Evolutionary conservation across 495 filamentous ascomycete species (phyloP).

Genomic region (Penicillium crystallinum): DNA sequence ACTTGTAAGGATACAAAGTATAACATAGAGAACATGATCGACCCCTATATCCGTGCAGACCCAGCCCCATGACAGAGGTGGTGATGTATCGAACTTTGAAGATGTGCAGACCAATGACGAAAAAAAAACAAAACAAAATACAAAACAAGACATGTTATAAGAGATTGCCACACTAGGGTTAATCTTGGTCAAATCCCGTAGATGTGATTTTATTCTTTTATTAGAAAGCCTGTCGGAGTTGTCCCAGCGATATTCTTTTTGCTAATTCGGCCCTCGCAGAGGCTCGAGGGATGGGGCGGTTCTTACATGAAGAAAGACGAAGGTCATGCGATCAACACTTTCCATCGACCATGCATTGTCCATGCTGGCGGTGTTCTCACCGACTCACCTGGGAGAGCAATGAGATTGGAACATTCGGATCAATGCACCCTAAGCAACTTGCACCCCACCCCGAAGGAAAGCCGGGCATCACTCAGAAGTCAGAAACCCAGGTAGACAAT

Average conservation of each 20-base stretch:
- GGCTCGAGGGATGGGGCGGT: conserved; percentile 26
- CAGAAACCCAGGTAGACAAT: neutral
- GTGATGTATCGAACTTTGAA: conserved; percentile 33
- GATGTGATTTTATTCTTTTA: conserved; percentile 13
- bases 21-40: conserved; percentile 27
- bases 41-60: conserved; percentile 32
- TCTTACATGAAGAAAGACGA: conserved; percentile 26
- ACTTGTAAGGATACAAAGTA: conserved; percentile 26
- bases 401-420: conserved; percentile 1
- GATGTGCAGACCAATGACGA: conserved; percentile 29
- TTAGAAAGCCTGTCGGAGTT: conserved; percentile 25
- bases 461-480: neutral
- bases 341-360: conserved; percentile 23
- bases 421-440: neutral
- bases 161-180: conserved; percentile 13
- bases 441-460: conserved; percentile 2
- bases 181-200: conserved; percentile 14
- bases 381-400: conserved; percentile 22
- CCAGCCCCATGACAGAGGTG: conserved; percentile 36
- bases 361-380: conserved; percentile 28
- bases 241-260: conserved; percentile 15
- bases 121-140: neutral
- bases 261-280: conserved; percentile 1
- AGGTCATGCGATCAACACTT: conserved; percentile 33
- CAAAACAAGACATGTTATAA: conserved; percentile 5